A percentile compares a stretch with the other conserved stretches of the same genome.
These are phyloP conservation scores for Aureobasidium sp. DNA, from an alignment of 2,329 filamentous ascomycete genomes.

Conservation along the genomic window DNA sequence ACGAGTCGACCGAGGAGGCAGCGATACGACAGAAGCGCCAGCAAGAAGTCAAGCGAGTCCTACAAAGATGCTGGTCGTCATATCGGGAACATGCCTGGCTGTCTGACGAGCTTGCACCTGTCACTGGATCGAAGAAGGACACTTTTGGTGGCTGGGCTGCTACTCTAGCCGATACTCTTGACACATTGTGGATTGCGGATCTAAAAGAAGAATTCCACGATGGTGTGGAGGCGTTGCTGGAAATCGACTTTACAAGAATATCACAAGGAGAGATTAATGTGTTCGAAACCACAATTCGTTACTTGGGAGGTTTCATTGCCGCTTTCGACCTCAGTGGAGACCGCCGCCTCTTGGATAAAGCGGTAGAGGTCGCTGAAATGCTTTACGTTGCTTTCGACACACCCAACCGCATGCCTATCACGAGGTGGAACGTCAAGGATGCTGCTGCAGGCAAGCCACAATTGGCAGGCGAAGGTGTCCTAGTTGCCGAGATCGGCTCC, in stretches of 20 bases:
- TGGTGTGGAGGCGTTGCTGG: conserved; percentile 58
- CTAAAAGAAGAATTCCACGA: conserved; percentile 67
- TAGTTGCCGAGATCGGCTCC: conserved; percentile 65
- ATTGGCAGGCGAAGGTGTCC: conserved; percentile 46
- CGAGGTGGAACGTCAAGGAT: conserved; percentile 72
- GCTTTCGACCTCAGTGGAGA: conserved; percentile 83
- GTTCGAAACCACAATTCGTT: conserved; percentile 88
- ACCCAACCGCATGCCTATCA: conserved; percentile 82
- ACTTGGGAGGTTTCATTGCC: conserved; percentile 74
- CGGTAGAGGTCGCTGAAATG: conserved; percentile 69
- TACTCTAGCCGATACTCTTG: conserved; percentile 72
- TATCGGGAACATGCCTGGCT: conserved; percentile 53
- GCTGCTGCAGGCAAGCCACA: conserved; percentile 54
- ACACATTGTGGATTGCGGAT: conserved; percentile 82
- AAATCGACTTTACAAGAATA: conserved; percentile 77
- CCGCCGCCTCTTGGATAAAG: conserved; percentile 67
- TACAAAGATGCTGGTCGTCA: conserved; percentile 28
- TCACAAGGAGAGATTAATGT: conserved; percentile 63
- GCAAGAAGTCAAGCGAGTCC: conserved; percentile 28
- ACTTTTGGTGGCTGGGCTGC: conserved; percentile 94
- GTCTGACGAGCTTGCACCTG: conserved; percentile 75
- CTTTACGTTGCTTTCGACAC: conserved; percentile 81
- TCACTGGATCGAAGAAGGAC: conserved; percentile 59
- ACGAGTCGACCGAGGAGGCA: neutral
- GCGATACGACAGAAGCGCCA: conserved; percentile 20